These are phyloP conservation scores for Areca catechu DNA, from an alignment of 176 grass and related monocot genomes.

Conservation along the genomic window DNA sequence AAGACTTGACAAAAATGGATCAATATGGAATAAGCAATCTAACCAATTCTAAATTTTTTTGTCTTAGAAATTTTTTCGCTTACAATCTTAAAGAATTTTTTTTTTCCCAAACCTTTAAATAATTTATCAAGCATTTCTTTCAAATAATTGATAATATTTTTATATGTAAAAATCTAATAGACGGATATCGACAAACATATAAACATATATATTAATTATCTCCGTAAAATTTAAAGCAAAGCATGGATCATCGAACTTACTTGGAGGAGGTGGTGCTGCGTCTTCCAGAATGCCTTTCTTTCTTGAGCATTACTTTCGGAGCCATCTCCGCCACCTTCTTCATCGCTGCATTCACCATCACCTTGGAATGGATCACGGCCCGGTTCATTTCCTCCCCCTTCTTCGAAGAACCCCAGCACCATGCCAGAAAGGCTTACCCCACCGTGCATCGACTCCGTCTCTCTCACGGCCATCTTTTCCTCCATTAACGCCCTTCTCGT, in stretches of 20 bases:
- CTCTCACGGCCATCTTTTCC: background rate
- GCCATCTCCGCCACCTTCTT: slow-evolving; percentile 2
- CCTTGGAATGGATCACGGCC: background rate
- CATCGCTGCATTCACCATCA: slow-evolving; percentile 8
- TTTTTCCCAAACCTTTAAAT: slow-evolving; percentile 8
- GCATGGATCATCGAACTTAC: slow-evolving; percentile 12
- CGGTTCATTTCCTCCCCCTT: slow-evolving; percentile 28
- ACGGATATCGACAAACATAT: too few relatives aligned
- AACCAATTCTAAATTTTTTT: too few relatives aligned
- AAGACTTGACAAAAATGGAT: too few relatives aligned
- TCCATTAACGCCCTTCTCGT: too few relatives aligned
- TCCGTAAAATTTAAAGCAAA: background rate
- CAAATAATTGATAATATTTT: background rate
- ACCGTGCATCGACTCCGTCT: background rate
- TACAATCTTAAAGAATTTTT: too few relatives aligned
- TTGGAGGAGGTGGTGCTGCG: slow-evolving; percentile 45
- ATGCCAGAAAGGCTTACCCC: slow-evolving; percentile 58
- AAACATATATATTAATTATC: too few relatives aligned
- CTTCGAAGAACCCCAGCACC: slow-evolving; percentile 63
- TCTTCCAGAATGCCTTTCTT: slow-evolving; percentile 60
- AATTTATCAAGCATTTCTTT: background rate
- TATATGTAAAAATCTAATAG: too few relatives aligned
- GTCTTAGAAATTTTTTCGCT: too few relatives aligned
- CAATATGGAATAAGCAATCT: too few relatives aligned
- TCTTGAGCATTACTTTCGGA: slow-evolving; percentile 16